Conservation (phyloP, 257 asterid genomes). For the Echites panduratus region DNA sequence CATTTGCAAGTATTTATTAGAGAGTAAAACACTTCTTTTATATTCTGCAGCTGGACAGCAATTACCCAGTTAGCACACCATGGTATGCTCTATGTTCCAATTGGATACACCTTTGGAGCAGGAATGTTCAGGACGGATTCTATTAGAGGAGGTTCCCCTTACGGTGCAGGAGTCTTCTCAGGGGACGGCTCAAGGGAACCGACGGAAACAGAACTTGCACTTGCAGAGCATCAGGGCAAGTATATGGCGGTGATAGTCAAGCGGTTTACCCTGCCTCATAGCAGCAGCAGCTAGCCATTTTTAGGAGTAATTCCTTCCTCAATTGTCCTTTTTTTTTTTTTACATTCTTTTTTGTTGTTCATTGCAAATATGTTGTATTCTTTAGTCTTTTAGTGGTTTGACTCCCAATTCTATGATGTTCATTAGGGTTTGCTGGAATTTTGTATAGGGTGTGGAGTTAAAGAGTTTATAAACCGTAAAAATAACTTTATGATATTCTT, state of each 20-base stretch:
- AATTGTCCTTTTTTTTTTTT: background rate
- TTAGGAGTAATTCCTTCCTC: background rate
- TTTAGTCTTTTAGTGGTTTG: background rate
- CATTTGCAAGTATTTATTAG: background rate
- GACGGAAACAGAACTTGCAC: slow-evolving; percentile 39
- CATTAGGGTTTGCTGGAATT: slow-evolving; percentile 4
- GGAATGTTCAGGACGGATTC: slow-evolving; percentile 41
- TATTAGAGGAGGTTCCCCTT: slow-evolving; percentile 51
- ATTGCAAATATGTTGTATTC: background rate
- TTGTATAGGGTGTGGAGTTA: no score
- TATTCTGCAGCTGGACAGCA: slow-evolving; percentile 49
- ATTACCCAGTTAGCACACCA: slow-evolving; percentile 59
- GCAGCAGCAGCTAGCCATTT: background rate
- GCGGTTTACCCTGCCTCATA: slow-evolving; percentile 20
- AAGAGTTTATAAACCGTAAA: no score
- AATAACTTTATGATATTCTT: no score
- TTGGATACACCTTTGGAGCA: slow-evolving; percentile 58
- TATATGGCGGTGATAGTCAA: slow-evolving; percentile 51
- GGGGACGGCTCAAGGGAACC: slow-evolving; percentile 53
- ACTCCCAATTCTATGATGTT: background rate
- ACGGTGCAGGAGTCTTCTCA: slow-evolving; percentile 55
- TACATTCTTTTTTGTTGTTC: background rate
- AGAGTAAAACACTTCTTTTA: no score
- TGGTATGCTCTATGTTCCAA: slow-evolving; percentile 55
- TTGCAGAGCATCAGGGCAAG: slow-evolving; percentile 57